Evolutionary conservation across 2,329 filamentous ascomycete genomes (phyloP).

Genomic region (Zymoseptoria brevis): DNA sequence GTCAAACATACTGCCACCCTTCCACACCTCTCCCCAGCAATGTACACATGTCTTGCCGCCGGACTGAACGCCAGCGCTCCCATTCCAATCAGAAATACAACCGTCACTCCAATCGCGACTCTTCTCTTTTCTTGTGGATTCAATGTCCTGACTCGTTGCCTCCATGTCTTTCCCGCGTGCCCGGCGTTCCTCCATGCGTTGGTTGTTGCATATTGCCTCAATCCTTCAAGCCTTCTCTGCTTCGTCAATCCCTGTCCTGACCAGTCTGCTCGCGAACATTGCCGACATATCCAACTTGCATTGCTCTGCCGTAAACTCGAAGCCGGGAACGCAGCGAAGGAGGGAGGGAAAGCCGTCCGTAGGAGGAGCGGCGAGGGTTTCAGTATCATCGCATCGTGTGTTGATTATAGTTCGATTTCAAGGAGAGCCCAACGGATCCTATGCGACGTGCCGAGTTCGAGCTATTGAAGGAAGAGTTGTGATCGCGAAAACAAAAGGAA

Average conservation of each 20-base stretch:
- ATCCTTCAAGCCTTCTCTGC: background rate
- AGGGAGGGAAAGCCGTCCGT: background rate
- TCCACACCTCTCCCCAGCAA: constrained; percentile 66
- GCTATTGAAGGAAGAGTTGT: background rate
- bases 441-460: background rate
- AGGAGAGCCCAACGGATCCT: background rate
- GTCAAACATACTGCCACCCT: constrained; percentile 67
- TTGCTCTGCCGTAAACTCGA: background rate
- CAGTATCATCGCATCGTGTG: constrained; percentile 20
- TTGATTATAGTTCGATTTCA: background rate
- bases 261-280: constrained; percentile 13
- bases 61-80: constrained; percentile 47
- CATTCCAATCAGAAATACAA: constrained; percentile 28
- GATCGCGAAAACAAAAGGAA: background rate
- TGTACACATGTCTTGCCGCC: constrained; percentile 68
- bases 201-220: background rate
- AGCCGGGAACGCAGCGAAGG: background rate
- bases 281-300: constrained; percentile 16
- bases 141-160: constrained; percentile 18
- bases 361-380: constrained; percentile 8
- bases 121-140: constrained; percentile 17
- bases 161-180: constrained; percentile 20
- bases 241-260: background rate
- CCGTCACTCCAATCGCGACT: constrained; percentile 25
- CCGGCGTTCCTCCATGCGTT: background rate